These are phyloP conservation scores for Anaeromyces robustus DNA, from an alignment of 192 early-diverging fungal genomes.

Conservation along the genomic window DNA sequence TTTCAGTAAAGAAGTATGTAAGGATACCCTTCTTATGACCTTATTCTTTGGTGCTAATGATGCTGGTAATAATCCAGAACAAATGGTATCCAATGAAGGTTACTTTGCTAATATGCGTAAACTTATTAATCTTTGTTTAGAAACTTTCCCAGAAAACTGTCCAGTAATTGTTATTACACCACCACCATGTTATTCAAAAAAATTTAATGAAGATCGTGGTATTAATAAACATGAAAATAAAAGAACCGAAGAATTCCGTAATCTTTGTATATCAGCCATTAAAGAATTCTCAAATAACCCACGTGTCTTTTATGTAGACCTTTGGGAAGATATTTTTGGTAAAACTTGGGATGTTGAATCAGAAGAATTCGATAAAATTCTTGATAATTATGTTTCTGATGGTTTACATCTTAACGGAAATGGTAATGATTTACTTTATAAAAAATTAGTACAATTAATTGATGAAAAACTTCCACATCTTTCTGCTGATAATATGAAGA, in stretches of 20 bases:
- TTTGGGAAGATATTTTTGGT: neutral
- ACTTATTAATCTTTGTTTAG: neutral
- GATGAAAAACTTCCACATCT: neutral
- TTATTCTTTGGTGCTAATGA: constrained; percentile 79
- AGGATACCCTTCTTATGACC: constrained; percentile 36
- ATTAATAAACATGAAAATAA: neutral
- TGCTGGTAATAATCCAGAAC: constrained; percentile 10
- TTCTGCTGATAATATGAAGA: neutral
- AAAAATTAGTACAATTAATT: neutral
- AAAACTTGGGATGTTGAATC: neutral
- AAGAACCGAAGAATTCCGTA: neutral
- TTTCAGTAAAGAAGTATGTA: neutral
- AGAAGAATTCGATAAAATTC: neutral
- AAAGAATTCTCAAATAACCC: neutral
- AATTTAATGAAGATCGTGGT: neutral
- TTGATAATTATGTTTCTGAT: neutral
- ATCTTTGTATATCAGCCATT: neutral
- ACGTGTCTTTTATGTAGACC: neutral
- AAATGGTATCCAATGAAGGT: neutral
- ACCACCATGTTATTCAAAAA: neutral
- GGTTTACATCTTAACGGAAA: neutral
- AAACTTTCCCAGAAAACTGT: neutral
- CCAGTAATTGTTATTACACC: neutral
- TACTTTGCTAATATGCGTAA: neutral
- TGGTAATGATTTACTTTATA: neutral